Evolutionary conservation across 208 protist species (phyloP).

Genomic region (Leishmania mexicana): DNA sequence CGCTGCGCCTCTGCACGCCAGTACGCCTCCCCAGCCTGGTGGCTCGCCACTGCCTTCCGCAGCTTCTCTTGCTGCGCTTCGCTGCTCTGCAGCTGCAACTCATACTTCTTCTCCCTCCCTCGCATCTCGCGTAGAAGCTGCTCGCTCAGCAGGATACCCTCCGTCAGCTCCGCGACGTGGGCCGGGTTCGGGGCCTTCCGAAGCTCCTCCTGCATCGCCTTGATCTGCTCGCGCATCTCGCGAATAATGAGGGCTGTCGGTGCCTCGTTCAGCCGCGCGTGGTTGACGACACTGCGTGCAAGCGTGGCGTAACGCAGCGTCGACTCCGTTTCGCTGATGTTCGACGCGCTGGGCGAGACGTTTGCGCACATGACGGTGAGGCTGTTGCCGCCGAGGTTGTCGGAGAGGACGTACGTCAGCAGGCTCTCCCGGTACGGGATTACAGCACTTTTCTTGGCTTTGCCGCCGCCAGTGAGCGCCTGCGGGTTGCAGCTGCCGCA

Average conservation of each 20-base stretch:
- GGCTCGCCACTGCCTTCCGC: slow-evolving; percentile 5
- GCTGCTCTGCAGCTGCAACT: slow-evolving; percentile 10
- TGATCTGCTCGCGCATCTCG: slow-evolving; percentile 73
- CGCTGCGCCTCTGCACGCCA: slow-evolving; percentile 15
- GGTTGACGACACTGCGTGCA: slow-evolving; percentile 82
- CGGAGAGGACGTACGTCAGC: slow-evolving; percentile 91
- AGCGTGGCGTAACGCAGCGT: slow-evolving; percentile 84
- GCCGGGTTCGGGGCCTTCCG: slow-evolving; percentile 21
- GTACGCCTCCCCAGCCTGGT: slow-evolving; percentile 20
- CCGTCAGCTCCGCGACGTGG: slow-evolving; percentile 32
- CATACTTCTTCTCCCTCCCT: slow-evolving; percentile 19
- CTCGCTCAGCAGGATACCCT: slow-evolving; percentile 25
- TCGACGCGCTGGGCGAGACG: slow-evolving; percentile 63
- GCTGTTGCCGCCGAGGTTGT: slow-evolving; percentile 85
- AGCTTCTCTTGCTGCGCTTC: slow-evolving; percentile 15
- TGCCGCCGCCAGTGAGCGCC: not conserved
- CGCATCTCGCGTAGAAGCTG: slow-evolving; percentile 27
- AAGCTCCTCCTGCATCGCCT: slow-evolving; percentile 52
- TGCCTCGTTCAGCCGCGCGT: slow-evolving; percentile 89
- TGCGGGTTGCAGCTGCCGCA: not conserved
- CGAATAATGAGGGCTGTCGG: slow-evolving; percentile 77
- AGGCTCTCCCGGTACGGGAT: slow-evolving; percentile 86
- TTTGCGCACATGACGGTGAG: slow-evolving; percentile 87
- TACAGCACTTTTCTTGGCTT: slow-evolving; percentile 31
- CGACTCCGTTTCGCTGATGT: slow-evolving; percentile 78